Evolutionary conservation across 805 yeast species (phyloP).

Genomic region (Metschnikowia continentalis): DNA sequence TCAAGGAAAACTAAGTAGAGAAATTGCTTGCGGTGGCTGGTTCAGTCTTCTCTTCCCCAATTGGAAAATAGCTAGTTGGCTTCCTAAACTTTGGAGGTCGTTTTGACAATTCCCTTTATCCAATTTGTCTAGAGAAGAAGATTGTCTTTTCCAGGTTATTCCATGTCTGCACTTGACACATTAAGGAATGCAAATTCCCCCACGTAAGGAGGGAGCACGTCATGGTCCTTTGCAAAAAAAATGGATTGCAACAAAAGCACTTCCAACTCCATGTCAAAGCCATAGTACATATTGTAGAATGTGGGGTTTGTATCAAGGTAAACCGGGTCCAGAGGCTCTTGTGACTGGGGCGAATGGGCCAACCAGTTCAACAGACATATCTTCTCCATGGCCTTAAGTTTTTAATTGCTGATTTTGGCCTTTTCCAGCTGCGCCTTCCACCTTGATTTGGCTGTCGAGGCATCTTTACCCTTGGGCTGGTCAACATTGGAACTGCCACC

Average conservation of each 20-base stretch:
- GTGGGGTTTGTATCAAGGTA: conserved; percentile 42
- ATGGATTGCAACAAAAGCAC: conserved; percentile 80
- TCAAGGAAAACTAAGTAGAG: conserved; percentile 7
- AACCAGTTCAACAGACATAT: too few relatives aligned
- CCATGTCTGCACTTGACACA: conserved; percentile 57
- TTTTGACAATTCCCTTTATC: conserved; percentile 18
- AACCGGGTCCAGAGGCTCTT: too few relatives aligned
- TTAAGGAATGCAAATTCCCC: conserved; percentile 64
- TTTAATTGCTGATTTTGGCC: too few relatives aligned
- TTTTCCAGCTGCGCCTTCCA: too few relatives aligned
- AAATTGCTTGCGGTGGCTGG: conserved; percentile 19
- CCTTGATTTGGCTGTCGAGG: too few relatives aligned
- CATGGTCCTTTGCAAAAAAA: conserved; percentile 75
- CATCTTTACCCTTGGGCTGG: too few relatives aligned
- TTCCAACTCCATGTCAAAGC: conserved; percentile 58
- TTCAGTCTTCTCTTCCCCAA: conserved; percentile 17
- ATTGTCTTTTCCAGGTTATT: conserved; percentile 31
- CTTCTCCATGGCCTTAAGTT: too few relatives aligned
- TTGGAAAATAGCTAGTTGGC: conserved; percentile 17
- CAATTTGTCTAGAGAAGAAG: conserved; percentile 26
- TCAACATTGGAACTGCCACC: too few relatives aligned
- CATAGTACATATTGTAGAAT: conserved; percentile 61
- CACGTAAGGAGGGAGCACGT: conserved; percentile 31
- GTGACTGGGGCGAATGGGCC: too few relatives aligned
- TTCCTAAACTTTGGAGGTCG: conserved; percentile 20